Evolutionary conservation across 2,329 filamentous ascomycete species (phyloP), one percentile per base, ranked within the genome.

Genomic region (Alternaria burnsii): DNA sequence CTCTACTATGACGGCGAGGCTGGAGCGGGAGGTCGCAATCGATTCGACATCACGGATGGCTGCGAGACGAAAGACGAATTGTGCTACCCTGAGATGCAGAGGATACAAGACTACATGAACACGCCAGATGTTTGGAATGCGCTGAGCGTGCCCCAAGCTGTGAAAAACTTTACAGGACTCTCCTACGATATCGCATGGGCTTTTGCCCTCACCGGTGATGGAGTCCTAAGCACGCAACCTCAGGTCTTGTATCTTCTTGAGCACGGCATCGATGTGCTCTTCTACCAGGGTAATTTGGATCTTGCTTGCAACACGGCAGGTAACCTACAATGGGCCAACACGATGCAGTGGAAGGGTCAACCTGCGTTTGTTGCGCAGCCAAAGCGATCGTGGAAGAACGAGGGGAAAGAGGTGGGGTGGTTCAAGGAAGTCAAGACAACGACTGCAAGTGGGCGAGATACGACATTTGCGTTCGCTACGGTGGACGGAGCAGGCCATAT

Each of bases 261-360:
- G 14, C 71, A 72, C 42, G 74, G 76, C 18, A 71, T 81, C 38
- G 76, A 80, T 57, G 73, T 79, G 16, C 65, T 81, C 12, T 76
- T 79, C 55, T 81, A 81, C 52, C 76, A 79, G 36, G 79, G 79
- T 3, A 81, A 80, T 52, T 62, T 79, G 1, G 79, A 81, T 58
- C 69, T 80, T 47, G 78, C 77, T 9, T 81, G 79, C 55, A 81
- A 81, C 53, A 80, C 78, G 7, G 78, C 78, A 11, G 78, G 79
- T 0, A 80, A 79, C 42, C 71, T 60, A 55, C 69, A 78, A 28
- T 82, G 77, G 77, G 79, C 80, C 18, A 77, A 76, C 18, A 75
- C 71, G 10, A 74, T 83, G 72, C 61, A 70, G 3, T 84, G 82
- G 82, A 80, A 79, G 52, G 81, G 81, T 1, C 81, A 82, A 66